phyloP scores from a whole-genome alignment of 1,139 yeast genomes.

The Taiozyma sp. region DNA sequence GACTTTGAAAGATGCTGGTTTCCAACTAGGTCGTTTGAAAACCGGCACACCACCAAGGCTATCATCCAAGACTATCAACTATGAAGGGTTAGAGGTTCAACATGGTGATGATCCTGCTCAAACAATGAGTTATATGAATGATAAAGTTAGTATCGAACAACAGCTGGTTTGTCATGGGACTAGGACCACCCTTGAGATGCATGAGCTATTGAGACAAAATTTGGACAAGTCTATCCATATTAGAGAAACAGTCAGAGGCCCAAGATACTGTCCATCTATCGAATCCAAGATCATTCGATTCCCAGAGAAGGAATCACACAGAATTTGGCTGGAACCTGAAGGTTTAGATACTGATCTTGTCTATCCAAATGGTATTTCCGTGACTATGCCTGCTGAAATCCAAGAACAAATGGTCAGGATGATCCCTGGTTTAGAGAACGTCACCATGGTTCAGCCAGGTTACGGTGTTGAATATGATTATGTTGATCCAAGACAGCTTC shows the following conservation, averaged over 20 bases:
- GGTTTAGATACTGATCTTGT: constrained; percentile 81
- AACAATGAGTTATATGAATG: constrained; percentile 90
- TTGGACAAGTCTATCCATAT: constrained; percentile 85
- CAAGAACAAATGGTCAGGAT: constrained; percentile 69
- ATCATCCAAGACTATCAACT: constrained; percentile 67
- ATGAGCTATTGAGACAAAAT: constrained; percentile 62
- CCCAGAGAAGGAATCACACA: constrained; percentile 68
- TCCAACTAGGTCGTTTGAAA: constrained; percentile 81
- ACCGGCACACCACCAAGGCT: constrained; percentile 98
- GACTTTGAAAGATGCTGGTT: constrained; percentile 74
- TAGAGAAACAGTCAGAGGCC: constrained; percentile 92
- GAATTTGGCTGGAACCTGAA: constrained; percentile 96
- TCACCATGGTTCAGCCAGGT: constrained; percentile 86
- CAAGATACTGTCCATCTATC: constrained; percentile 95
- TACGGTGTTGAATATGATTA: constrained; percentile 98
- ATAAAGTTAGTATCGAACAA: constrained; percentile 50
- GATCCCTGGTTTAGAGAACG: constrained; percentile 89
- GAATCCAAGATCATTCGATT: constrained; percentile 87
- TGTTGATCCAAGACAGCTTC: constrained; percentile 87
- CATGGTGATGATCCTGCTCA: constrained; percentile 76
- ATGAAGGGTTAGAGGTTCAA: constrained; percentile 53
- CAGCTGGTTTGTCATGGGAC: constrained; percentile 78
- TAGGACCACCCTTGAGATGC: constrained; percentile 70
- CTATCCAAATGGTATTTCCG: constrained; percentile 94
- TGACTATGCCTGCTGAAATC: constrained; percentile 94